Percentiles rank a stretch among this genome's conserved stretches.
phyloP scores from a whole-genome alignment of 176 grass and related monocot species.

The Urochloa ruziziensis region DNA sequence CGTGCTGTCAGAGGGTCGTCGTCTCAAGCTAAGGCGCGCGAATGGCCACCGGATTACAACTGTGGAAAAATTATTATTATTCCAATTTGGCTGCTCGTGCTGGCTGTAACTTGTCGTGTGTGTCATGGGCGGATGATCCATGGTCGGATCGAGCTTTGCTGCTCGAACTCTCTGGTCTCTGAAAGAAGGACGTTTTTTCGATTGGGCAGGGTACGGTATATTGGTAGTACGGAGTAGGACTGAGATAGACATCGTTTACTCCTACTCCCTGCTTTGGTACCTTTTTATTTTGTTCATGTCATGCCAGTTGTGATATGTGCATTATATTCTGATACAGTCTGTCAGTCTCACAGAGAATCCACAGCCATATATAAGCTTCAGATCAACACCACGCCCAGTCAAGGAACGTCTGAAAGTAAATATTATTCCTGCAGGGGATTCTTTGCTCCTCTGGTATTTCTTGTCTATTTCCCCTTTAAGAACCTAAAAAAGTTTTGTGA shows the following conservation, averaged over 20 bases:
- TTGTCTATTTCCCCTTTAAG: background rate
- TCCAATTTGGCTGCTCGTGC: constrained; percentile 17
- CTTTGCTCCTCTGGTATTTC: background rate
- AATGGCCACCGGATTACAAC: constrained; percentile 9
- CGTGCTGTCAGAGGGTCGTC: background rate
- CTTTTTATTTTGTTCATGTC: background rate
- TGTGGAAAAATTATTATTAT: constrained; percentile 12
- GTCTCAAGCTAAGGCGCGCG: background rate
- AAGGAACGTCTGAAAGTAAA: background rate
- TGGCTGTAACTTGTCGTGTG: constrained; percentile 32
- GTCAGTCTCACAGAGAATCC: background rate
- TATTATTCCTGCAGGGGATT: background rate
- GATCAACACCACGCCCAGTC: background rate
- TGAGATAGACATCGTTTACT: background rate
- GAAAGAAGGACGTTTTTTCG: constrained; percentile 4
- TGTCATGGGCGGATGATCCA: constrained; percentile 20
- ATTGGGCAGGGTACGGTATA: background rate
- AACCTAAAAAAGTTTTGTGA: background rate
- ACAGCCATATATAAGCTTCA: background rate
- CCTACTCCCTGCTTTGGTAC: background rate
- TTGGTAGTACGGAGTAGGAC: constrained; percentile 8
- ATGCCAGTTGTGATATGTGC: background rate
- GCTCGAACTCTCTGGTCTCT: background rate
- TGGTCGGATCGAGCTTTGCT: background rate
- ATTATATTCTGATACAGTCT: background rate